Base-by-base conservation (phyloP, 2,329 filamentous ascomycete genomes). In the Fusarium siculi region DNA sequence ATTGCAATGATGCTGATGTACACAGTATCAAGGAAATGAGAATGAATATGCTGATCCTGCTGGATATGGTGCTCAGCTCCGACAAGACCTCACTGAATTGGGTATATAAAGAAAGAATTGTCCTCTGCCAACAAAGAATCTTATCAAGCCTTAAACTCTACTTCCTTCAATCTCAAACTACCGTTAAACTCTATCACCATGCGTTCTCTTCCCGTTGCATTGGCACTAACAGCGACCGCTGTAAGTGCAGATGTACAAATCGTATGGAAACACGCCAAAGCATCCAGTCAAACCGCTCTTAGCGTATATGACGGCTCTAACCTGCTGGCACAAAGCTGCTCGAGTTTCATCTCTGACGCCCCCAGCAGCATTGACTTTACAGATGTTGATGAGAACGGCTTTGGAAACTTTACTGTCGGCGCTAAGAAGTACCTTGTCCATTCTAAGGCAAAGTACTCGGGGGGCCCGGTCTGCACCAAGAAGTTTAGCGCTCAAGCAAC, bases 381-480 rank as follows among this genome's bases (percentile, higher is more conserved):
- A 37, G 40, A 46, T 21, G 40, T 62, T 7, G 25, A 46, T 57
- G 39, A 44, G 10, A 58, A 62, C 15, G 59, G 59, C 32, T 62
- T 62, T 46, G 59, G 50, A 5, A 62, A 62, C 25, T 62, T 62
- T 14, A 57, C 50, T 15, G 37, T 57, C 12, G 50, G 50, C 50
- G 23, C 40, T 23, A 62, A 43, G 7, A 43, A 23, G 21, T 62
- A 57, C 4, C 39, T 44, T 5, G 58, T 43, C 30, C 58, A 62
- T 32, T 62, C 50, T 12, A 57, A 44, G 21, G 50, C 59, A 6
- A 7, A 58, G 32, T 30, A 30, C 15, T 62, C 59, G 8, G 50
- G 59, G 9, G 59, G 59, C 8, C 50, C 50, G 7, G 30, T 62
- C 8, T 62, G 59, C 21, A 46, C 39, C 15, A 62, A 57, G 50